Base-by-base conservation (phyloP, 2,329 filamentous ascomycete species). In the Pestalotiopsis sp. region DNA sequence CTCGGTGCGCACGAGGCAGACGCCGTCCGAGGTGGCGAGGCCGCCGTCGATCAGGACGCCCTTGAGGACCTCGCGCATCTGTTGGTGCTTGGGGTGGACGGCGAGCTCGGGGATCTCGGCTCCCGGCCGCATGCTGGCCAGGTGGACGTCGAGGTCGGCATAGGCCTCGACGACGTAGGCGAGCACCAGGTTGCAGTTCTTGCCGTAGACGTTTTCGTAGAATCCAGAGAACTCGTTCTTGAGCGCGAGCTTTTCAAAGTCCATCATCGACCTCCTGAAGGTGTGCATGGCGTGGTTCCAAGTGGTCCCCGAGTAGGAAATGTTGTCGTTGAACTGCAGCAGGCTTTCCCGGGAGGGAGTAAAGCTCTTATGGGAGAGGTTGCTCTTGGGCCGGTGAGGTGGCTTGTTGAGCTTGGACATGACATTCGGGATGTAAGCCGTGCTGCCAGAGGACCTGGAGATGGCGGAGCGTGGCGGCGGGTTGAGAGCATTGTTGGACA, bases 131-230 rank as follows among this genome's bases (percentile, higher is more conserved):
- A 79, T 25, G 1, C 25, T 7, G 3, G 12, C 23, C 2, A 81
- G 60, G 14, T 75, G 63, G 57, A 74, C 78, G 3, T 76, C 79
- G 0, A 81, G 68, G 1, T 68, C 52, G 3, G 65, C 20, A 45
- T 81, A 81, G 0, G 77, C 79, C 41, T 79, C 75, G 0, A 75
- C 66, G 2, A 78, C 71, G 49, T 82, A 82, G 1, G 75, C 73
- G 2, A 79, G 45, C 3, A 80, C 74, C 2, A 82, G 73, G 1
- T 72, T 59, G 1, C 68, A 69, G 59, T 81, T 77, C 0, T 71
- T 23, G 0, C 77, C 76, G 17, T 75, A 78, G 0, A 76, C 74
- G 2, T 74, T 41, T 0, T 58, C 62, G 67, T 72, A 80, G 67
- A 78, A 81, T 14, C 72, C 62, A 4, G 64, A 39, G 49, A 71